Evolutionary conservation across 1,284 basidiomycete genomes (phyloP).

Genomic region (Pseudomicrostroma phylloplanum): DNA sequence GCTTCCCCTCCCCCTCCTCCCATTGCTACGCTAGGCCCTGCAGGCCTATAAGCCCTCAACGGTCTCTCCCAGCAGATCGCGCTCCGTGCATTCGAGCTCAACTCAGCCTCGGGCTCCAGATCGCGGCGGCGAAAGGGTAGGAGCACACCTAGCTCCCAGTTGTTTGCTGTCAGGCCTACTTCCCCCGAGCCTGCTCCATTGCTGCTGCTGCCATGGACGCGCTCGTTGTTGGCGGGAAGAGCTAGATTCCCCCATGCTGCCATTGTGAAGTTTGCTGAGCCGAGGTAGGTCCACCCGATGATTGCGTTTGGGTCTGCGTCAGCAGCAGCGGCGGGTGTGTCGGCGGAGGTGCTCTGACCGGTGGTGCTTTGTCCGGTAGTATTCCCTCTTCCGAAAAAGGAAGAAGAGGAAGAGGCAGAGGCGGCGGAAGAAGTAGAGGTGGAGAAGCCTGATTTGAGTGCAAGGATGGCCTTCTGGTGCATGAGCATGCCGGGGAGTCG

Average conservation of each 20-base stretch:
- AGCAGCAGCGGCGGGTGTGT: too few relatives aligned
- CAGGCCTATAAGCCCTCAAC: conserved; percentile 19
- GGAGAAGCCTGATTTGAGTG: conserved; percentile 7
- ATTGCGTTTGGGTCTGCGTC: conserved; percentile 9
- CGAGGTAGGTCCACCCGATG: conserved; percentile 42
- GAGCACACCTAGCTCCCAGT: conserved; percentile 46
- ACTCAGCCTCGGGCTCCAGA: conserved; percentile 12
- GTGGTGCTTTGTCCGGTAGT: too few relatives aligned
- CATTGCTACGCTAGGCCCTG: too few relatives aligned
- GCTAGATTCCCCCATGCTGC: conserved; percentile 45
- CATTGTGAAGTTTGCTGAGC: conserved; percentile 44
- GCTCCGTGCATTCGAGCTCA: conserved; percentile 19
- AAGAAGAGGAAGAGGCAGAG: too few relatives aligned
- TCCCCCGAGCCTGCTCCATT: conserved; percentile 17
- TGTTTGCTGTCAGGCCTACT: conserved; percentile 19
- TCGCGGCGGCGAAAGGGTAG: conserved; percentile 29
- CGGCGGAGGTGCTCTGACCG: too few relatives aligned
- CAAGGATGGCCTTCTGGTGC: conserved; percentile 45
- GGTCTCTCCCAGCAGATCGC: conserved; percentile 34
- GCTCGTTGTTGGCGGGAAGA: neutral
- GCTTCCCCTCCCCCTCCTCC: too few relatives aligned
- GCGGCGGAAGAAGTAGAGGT: too few relatives aligned
- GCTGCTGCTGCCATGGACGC: neutral
- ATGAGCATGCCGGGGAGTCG: conserved; percentile 31
- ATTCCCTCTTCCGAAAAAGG: too few relatives aligned